Percentiles rank a stretch among this genome's conserved stretches.
phyloP scores from a whole-genome alignment of 2,329 filamentous ascomycete genomes.

The Dactylonectria macrodidyma region DNA sequence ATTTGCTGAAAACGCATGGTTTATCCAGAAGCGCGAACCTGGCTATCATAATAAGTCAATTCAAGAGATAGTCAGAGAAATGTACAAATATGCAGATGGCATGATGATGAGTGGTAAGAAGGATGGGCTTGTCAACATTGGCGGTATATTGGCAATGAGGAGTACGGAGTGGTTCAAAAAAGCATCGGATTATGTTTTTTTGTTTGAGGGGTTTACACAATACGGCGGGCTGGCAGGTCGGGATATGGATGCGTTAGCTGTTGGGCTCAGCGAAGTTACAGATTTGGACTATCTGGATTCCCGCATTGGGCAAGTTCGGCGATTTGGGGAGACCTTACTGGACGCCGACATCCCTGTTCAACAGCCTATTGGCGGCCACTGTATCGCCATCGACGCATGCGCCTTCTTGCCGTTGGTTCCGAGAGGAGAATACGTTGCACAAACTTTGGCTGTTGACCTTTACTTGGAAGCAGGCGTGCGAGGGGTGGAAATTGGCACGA shows the following conservation, averaged over 20 bases:
- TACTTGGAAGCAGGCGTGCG: not conserved
- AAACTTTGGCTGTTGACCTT: not conserved
- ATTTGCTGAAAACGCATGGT: slow-evolving; percentile 46
- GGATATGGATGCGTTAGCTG: not conserved
- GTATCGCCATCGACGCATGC: not conserved
- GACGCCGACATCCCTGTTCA: not conserved
- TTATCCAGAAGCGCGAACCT: slow-evolving; percentile 41
- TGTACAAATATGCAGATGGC: slow-evolving; percentile 43
- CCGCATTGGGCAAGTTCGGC: not conserved
- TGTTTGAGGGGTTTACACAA: not conserved
- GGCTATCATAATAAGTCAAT: slow-evolving; percentile 36
- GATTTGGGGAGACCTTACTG: not conserved
- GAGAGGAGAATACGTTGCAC: not conserved
- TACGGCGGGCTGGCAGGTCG: not conserved
- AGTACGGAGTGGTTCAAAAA: not conserved
- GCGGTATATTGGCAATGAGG: slow-evolving; percentile 25
- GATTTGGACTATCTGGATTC: not conserved
- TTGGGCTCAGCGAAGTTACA: not conserved
- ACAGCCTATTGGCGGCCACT: not conserved
- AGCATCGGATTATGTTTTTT: not conserved
- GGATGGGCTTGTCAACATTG: slow-evolving; percentile 46
- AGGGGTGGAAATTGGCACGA: not conserved
- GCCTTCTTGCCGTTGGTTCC: not conserved
- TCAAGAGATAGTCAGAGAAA: slow-evolving; percentile 39
- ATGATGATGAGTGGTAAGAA: slow-evolving; percentile 46